Evolutionary conservation across 306 rosid species (phyloP).

Genomic region (Cucurbita maxima): DNA sequence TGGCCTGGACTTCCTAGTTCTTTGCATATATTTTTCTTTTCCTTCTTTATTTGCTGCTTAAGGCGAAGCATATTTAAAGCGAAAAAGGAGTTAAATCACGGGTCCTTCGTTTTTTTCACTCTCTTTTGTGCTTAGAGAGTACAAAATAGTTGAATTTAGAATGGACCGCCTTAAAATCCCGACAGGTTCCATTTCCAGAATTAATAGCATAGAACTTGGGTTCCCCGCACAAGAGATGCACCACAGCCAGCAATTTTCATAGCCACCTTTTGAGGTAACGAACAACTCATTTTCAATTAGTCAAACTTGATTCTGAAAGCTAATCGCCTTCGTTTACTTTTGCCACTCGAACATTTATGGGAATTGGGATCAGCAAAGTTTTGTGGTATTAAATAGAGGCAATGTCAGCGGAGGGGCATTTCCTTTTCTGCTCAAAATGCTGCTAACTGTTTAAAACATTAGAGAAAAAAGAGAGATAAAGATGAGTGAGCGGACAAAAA

Average conservation of each 20-base stretch:
- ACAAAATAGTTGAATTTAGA: not conserved
- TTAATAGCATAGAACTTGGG: not conserved
- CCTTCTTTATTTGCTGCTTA: not conserved
- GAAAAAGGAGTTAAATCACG: conserved; percentile 7
- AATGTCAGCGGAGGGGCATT: not conserved
- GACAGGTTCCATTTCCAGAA: not conserved
- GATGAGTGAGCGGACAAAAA: not conserved
- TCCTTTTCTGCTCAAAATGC: not conserved
- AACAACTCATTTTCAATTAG: not conserved
- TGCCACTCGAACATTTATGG: not conserved
- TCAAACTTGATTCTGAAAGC: not conserved
- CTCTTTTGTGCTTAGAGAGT: not conserved
- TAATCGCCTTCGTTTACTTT: not conserved
- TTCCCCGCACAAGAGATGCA: not conserved
- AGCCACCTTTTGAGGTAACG: not conserved
- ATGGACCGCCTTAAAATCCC: not conserved
- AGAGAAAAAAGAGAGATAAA: conserved; percentile 2
- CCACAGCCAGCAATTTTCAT: not conserved
- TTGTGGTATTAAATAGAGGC: not conserved
- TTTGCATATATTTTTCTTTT: not conserved
- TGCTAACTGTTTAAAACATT: not conserved
- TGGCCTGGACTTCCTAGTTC: not conserved
- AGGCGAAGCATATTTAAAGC: not conserved
- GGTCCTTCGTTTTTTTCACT: not conserved
- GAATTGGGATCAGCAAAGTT: not conserved